Conservation (phyloP, 495 filamentous ascomycete genomes). For the Darksidea phi region DNA sequence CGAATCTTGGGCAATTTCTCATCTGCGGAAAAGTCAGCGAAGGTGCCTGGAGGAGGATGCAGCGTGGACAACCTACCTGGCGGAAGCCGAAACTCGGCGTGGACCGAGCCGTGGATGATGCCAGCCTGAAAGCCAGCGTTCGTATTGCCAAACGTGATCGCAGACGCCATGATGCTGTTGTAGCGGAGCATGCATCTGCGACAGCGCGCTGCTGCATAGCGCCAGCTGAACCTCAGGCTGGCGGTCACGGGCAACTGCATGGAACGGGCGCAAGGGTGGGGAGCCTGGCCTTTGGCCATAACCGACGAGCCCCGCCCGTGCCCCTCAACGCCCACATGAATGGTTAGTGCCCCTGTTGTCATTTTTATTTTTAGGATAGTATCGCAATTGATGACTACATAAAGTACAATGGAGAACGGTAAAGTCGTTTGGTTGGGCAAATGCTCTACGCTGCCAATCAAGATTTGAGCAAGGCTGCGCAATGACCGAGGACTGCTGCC, state of each 20-base stretch:
- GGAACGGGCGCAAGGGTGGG: not conserved
- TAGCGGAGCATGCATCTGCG: conserved; percentile 3
- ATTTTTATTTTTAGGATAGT: too few species aligned
- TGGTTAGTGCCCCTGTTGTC: too few species aligned
- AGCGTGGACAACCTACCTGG: not conserved
- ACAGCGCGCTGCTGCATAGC: not conserved
- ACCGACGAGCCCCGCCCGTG: not conserved
- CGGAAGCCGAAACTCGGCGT: not conserved
- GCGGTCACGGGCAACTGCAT: not conserved
- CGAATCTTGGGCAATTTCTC: not conserved
- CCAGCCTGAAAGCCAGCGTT: not conserved
- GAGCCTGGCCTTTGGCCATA: not conserved
- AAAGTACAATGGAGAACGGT: not conserved
- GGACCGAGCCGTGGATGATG: conserved; percentile 8
- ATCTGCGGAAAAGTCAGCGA: not conserved
- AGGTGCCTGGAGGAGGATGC: not conserved
- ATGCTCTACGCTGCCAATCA: not conserved
- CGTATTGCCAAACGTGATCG: not conserved
- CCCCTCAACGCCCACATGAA: too few species aligned
- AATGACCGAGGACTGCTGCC: conserved; percentile 1
- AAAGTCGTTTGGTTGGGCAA: conserved; percentile 3
- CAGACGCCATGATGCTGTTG: not conserved
- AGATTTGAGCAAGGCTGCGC: not conserved
- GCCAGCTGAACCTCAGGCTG: not conserved
- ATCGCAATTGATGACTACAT: not conserved